A percentile compares a stretch with the other conserved stretches of the same genome.
Conservation (phyloP, 2,329 filamentous ascomycete genomes). For the Talaromyces funiculosus region DNA sequence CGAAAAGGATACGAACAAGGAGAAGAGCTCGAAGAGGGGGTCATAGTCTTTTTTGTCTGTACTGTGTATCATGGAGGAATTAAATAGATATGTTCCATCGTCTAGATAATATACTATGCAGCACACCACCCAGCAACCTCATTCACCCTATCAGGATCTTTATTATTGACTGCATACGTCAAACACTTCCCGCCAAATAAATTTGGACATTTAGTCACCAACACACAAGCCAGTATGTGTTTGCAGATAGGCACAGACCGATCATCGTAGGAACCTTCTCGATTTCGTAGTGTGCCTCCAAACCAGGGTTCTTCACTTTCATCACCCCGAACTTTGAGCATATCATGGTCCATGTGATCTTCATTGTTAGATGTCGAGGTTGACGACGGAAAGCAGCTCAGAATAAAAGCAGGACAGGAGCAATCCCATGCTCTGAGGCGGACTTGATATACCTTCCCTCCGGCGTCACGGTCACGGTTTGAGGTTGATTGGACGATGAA, state of each 20-base stretch:
- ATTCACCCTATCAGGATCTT: slow-evolving; percentile 47
- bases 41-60: slow-evolving; percentile 39
- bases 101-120: slow-evolving; percentile 31
- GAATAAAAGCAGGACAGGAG: slow-evolving; percentile 77
- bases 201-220: slow-evolving; percentile 60
- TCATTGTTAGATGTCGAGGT: not conserved
- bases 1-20: slow-evolving; percentile 52
- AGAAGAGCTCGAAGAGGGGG: slow-evolving; percentile 55
- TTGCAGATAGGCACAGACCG: slow-evolving; percentile 59
- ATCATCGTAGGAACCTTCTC: slow-evolving; percentile 16
- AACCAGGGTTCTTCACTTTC: slow-evolving; percentile 21
- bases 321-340: not conserved
- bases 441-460: slow-evolving; percentile 58
- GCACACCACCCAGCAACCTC: slow-evolving; percentile 68
- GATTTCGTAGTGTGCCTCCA: slow-evolving; percentile 28
- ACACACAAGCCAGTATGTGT: slow-evolving; percentile 76
- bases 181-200: slow-evolving; percentile 55
- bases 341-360: not conserved
- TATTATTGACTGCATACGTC: not conserved
- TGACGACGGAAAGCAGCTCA: slow-evolving; percentile 56
- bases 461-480: not conserved
- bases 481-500: slow-evolving; percentile 62
- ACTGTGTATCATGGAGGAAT: not conserved
- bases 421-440: slow-evolving; percentile 77
- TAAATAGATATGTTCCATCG: slow-evolving; percentile 19